Conservation (phyloP, 1,284 basidiomycete genomes). For the Puccinia novopanici region DNA sequence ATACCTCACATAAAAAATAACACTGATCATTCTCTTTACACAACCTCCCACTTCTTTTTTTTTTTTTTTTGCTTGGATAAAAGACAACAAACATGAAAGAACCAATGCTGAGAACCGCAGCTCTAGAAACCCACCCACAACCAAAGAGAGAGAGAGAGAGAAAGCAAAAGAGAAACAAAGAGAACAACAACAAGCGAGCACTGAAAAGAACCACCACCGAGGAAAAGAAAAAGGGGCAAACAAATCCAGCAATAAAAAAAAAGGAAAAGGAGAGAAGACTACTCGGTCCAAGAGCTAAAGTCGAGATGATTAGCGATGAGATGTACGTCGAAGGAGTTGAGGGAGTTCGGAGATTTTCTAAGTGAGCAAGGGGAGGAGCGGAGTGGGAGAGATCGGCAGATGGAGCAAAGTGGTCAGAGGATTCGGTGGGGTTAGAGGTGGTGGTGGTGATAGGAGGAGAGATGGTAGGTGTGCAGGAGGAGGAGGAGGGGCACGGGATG, state of each 20-base stretch:
- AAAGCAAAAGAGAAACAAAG: neutral
- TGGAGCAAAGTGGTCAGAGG: neutral
- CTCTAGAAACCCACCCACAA: too few species aligned
- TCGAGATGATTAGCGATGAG: neutral
- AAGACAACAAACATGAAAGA: too few species aligned
- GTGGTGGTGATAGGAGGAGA: neutral
- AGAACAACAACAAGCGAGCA: neutral
- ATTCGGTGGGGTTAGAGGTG: too few species aligned
- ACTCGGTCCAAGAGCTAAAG: constrained; percentile 26
- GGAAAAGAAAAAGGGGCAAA: neutral
- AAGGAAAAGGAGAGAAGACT: neutral
- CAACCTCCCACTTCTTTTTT: too few species aligned
- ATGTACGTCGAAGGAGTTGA: neutral
- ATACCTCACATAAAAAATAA: too few species aligned
- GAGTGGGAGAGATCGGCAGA: neutral
- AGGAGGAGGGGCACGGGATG: neutral
- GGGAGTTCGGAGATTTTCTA: too few species aligned
- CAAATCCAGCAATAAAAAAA: neutral
- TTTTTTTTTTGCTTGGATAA: too few species aligned
- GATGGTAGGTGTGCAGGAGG: neutral
- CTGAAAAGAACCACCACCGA: neutral
- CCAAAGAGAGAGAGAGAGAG: too few species aligned
- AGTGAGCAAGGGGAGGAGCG: neutral
- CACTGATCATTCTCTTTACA: too few species aligned
- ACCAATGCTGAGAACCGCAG: too few species aligned